Evolutionary conservation across 2,329 filamentous ascomycete genomes (phyloP).

Genomic region (Phaeophleospora eucalypticola): DNA sequence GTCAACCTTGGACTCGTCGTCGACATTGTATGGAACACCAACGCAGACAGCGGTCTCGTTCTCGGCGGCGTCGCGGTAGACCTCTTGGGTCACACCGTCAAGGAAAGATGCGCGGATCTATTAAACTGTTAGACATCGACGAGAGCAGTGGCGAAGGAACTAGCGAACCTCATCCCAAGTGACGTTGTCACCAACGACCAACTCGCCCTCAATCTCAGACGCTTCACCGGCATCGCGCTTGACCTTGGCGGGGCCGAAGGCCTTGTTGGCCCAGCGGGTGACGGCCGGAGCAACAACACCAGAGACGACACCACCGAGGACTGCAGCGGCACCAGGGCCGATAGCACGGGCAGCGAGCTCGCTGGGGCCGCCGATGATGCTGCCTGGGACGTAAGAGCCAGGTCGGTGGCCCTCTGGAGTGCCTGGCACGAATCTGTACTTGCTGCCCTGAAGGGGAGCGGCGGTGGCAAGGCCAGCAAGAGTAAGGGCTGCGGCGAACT

Average conservation of each 20-base stretch:
- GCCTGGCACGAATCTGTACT: not conserved
- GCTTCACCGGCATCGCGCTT: not conserved
- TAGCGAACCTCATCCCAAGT: conserved; percentile 2
- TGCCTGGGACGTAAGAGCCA: conserved; percentile 1
- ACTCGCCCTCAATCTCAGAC: not conserved
- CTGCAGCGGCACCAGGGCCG: not conserved
- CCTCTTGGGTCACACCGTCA: not conserved
- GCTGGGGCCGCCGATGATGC: not conserved
- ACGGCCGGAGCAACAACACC: conserved; percentile 1
- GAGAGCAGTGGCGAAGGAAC: not conserved
- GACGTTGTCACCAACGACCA: not conserved
- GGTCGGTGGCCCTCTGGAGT: not conserved
- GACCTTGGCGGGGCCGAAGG: not conserved
- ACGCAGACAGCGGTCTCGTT: conserved; percentile 1
- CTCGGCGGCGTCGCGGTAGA: not conserved
- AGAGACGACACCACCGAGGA: conserved; percentile 2
- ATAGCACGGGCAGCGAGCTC: not conserved
- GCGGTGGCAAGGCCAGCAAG: not conserved
- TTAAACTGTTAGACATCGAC: not conserved
- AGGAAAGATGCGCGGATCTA: conserved; percentile 2
- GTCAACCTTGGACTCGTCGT: conserved; percentile 1
- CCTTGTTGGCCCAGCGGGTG: not conserved
- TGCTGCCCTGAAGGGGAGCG: not conserved
- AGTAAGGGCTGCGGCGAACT: conserved; percentile 1
- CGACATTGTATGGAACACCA: conserved; percentile 1